Percentiles rank a stretch among this genome's conserved stretches.
Evolutionary conservation across 208 protist species (phyloP).

Genomic region (Novymonas esmeraldas): DNA sequence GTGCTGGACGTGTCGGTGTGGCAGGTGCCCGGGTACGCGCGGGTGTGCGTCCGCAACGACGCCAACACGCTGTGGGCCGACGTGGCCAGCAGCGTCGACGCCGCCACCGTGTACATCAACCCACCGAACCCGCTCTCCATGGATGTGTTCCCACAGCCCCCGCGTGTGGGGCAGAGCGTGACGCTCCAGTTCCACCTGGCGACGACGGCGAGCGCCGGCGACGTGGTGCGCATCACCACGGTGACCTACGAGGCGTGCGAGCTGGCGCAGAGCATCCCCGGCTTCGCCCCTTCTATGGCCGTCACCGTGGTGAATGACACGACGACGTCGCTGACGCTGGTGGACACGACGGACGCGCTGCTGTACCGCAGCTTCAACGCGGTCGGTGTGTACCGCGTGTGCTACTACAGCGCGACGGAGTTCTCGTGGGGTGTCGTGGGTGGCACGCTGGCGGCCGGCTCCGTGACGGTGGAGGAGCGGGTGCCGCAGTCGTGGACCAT

Average conservation of each 20-base stretch:
- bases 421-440: slow-evolving; percentile 72
- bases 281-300: slow-evolving; percentile 39
- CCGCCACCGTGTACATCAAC: slow-evolving; percentile 36
- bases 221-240: slow-evolving; percentile 61
- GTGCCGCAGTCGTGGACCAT: slow-evolving; percentile 57
- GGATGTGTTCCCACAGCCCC: slow-evolving; percentile 53
- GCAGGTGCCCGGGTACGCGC: slow-evolving; percentile 51
- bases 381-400: slow-evolving; percentile 64
- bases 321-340: slow-evolving; percentile 52
- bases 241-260: slow-evolving; percentile 53
- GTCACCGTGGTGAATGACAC: slow-evolving; percentile 47
- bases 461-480: slow-evolving; percentile 43
- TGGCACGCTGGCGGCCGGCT: slow-evolving; percentile 50
- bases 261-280: slow-evolving; percentile 30
- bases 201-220: slow-evolving; percentile 39
- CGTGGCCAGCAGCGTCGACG: slow-evolving; percentile 48
- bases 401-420: slow-evolving; percentile 82
- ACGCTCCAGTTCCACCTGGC: slow-evolving; percentile 80
- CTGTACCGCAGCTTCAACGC: slow-evolving; percentile 81
- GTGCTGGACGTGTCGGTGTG: slow-evolving; percentile 77
- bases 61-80: slow-evolving; percentile 58
- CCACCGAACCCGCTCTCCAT: slow-evolving; percentile 69
- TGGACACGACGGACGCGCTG: slow-evolving; percentile 71
- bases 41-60: slow-evolving; percentile 58
- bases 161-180: slow-evolving; percentile 89